Conservation (phyloP, 2,329 filamentous ascomycete species). For the Aspergillus niger region DNA sequence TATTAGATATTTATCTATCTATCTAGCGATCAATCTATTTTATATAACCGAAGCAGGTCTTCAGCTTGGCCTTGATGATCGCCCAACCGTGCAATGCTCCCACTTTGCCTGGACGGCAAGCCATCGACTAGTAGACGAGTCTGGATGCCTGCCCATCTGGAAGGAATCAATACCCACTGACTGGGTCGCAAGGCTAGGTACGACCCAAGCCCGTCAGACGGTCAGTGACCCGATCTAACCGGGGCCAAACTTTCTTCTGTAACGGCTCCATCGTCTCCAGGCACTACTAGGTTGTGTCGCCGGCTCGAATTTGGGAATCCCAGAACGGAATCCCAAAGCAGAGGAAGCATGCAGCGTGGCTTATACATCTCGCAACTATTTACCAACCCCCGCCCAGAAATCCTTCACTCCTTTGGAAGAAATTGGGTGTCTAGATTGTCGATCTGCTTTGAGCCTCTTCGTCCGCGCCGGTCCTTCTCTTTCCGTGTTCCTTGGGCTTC, state of each 20-base stretch:
- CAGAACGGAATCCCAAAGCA: background rate
- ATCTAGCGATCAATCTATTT: background rate
- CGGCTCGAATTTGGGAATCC: background rate
- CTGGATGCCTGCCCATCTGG: background rate
- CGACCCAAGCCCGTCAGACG: background rate
- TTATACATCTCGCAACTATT: background rate
- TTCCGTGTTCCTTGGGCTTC: background rate
- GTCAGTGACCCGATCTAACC: background rate
- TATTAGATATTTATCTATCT: background rate
- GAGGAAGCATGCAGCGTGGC: background rate
- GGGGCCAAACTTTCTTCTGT: conserved; percentile 5
- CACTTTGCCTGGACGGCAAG: background rate
- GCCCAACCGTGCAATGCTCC: background rate
- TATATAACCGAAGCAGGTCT: background rate
- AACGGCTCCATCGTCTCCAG: background rate
- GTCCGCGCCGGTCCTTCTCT: background rate
- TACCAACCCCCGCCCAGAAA: background rate
- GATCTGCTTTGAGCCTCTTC: conserved; percentile 13
- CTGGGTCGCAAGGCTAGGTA: background rate
- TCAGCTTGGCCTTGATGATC: background rate
- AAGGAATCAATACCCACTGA: background rate
- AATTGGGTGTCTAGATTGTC: background rate
- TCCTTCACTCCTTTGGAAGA: background rate
- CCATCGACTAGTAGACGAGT: background rate
- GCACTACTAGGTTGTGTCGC: background rate